A percentile compares a stretch with the other conserved stretches of the same genome.
Conservation (phyloP, 345 rosid species). For the Lagerstroemia speciosa region DNA sequence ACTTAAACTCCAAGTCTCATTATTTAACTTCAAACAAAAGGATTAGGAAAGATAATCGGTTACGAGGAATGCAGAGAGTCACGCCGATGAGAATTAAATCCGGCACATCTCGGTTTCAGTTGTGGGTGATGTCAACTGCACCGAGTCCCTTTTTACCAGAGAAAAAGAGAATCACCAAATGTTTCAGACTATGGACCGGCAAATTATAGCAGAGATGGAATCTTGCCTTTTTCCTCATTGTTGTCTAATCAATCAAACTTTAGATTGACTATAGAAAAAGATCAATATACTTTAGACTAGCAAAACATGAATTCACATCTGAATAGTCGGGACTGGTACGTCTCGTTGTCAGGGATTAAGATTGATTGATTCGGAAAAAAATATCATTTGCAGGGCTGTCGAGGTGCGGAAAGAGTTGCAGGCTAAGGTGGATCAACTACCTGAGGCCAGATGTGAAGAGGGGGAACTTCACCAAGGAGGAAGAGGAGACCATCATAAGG, state of each 20-base stretch:
- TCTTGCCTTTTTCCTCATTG: too few species aligned
- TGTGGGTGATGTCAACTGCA: too few species aligned
- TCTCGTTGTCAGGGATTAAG: neutral
- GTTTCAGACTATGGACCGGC: too few species aligned
- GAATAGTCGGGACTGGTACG: neutral
- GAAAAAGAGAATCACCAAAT: too few species aligned
- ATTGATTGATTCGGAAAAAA: neutral
- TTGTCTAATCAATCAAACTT: too few species aligned
- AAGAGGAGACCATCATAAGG: constrained; percentile 52
- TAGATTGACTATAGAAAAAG: too few species aligned
- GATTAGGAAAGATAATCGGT: too few species aligned
- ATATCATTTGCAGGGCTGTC: constrained; percentile 36
- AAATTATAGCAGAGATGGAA: too few species aligned
- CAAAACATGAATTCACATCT: neutral
- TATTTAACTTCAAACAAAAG: neutral
- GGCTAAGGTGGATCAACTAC: constrained; percentile 88
- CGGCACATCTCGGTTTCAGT: too few species aligned
- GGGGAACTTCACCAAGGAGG: constrained; percentile 69
- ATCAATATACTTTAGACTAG: neutral
- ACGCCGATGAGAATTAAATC: too few species aligned
- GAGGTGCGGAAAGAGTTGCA: constrained; percentile 91
- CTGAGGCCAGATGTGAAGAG: constrained; percentile 80
- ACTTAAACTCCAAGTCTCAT: neutral
- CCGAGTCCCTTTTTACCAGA: too few species aligned
- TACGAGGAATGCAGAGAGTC: too few species aligned